Base-by-base conservation (phyloP, 2,329 filamentous ascomycete genomes). In the Stachybotrys elegans region DNA sequence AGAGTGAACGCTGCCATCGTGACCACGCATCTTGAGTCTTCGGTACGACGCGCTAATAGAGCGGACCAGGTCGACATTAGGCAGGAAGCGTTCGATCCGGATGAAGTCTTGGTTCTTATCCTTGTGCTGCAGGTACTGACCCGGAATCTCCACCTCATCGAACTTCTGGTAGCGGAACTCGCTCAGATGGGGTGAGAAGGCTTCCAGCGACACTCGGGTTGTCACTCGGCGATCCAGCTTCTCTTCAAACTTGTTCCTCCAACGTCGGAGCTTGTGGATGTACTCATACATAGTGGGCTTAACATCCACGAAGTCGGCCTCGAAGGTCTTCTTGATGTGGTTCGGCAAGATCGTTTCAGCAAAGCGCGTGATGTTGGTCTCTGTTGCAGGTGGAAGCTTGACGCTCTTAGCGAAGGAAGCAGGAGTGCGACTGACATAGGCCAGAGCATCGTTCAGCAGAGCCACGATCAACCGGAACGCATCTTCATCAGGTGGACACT, bases 31-130 rank as follows among this genome's bases (percentile, higher is more conserved):
- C 71, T 90, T 95, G 55, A 99, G 77, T 38, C 94, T 81, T 23
- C 93, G 83, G 66, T 97, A 92, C 41, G 92, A 97, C 22, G 91
- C 85, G 43, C 90, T 90, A 55, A 95, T 89, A 9, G 86, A 88
- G 44, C 93, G 84, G 34, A 98, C 88, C 42, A 97, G 76, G 55
- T 98, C 92, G 17, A 99, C 90, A 52, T 93, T 88, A 9, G 94
- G 91, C 56, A 98, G 69, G 79, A 98, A 98, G 20, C 92, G 86
- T 63, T 98, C 94, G 52, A 98, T 97, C 37, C 91, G 86, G 52
- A 98, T 85, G 61, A 99, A 98, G 63, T 98, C 93, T 57, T 95
- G 90, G 64, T 98, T 98, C 78, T 97, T 98, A 58, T 99, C 94
- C 65, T 93, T 94, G 69, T 96, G 93, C 61, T 95, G 84, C 50